These are phyloP conservation scores for Glycine soja DNA, from an alignment of 306 rosid species.

Conservation along the genomic window DNA sequence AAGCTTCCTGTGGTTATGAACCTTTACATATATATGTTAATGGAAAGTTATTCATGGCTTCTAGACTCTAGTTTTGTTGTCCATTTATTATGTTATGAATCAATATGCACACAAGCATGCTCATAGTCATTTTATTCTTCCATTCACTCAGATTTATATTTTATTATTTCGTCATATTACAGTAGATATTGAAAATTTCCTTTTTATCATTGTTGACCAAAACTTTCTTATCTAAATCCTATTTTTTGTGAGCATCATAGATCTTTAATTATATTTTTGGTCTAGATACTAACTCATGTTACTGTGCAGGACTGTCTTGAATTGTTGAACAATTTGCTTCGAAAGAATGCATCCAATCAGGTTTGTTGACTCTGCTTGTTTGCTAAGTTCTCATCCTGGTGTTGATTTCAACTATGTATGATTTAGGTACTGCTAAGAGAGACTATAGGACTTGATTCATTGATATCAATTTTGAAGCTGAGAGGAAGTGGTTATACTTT, in stretches of 20 bases:
- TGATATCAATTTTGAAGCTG: slow-evolving; percentile 73
- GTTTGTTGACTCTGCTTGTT: slow-evolving; percentile 53
- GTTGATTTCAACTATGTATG: slow-evolving; percentile 32
- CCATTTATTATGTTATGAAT: slow-evolving; percentile 8
- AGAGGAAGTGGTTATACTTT: slow-evolving; percentile 73
- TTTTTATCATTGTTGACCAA: background rate
- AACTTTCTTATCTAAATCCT: background rate
- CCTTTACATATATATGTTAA: background rate
- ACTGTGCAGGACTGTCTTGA: slow-evolving; percentile 80
- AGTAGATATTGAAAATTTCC: background rate
- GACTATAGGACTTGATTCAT: slow-evolving; percentile 80
- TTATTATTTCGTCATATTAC: background rate
- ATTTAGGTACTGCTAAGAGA: slow-evolving; percentile 79
- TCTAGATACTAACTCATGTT: slow-evolving; percentile 44
- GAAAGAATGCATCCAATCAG: slow-evolving; percentile 77
- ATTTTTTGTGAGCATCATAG: background rate
- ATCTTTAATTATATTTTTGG: background rate
- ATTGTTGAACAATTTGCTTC: slow-evolving; percentile 75
- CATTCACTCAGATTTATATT: slow-evolving; percentile 4
- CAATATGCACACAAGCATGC: slow-evolving; percentile 7
- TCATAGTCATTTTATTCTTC: background rate
- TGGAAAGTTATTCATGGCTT: background rate
- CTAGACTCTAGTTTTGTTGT: background rate
- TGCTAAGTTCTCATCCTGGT: slow-evolving; percentile 28
- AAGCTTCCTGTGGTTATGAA: background rate